Conservation (phyloP, 2,329 filamentous ascomycete genomes). For the Ophiostoma perfectum region DNA sequence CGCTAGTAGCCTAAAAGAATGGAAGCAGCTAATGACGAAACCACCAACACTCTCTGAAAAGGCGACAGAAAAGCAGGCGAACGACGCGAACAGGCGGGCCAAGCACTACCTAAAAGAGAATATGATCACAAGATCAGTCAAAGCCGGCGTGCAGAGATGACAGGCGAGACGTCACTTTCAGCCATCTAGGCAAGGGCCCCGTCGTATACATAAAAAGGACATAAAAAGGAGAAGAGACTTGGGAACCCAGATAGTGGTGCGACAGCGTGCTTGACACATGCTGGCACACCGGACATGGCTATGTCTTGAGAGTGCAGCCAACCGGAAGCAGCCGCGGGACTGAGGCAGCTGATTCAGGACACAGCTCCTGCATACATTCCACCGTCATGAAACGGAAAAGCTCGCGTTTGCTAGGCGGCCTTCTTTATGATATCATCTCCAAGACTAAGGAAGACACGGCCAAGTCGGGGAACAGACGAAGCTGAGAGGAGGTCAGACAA, state of each 20-base stretch:
- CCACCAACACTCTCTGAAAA: too few relatives aligned
- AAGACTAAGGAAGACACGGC: neutral
- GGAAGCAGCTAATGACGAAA: too few relatives aligned
- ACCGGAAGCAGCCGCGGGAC: constrained; percentile 14
- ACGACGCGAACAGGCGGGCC: neutral
- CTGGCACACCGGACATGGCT: neutral
- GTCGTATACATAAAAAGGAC: neutral
- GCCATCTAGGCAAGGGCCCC: neutral
- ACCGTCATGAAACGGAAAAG: neutral
- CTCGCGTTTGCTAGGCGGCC: neutral
- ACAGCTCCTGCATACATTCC: neutral
- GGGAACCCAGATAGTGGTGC: neutral
- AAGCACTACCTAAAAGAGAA: too few relatives aligned
- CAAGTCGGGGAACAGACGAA: neutral
- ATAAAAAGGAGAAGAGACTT: neutral
- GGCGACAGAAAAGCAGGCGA: neutral
- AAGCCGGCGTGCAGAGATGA: neutral
- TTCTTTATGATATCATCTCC: too few relatives aligned
- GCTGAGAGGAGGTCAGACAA: neutral
- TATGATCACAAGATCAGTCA: neutral
- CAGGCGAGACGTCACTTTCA: neutral
- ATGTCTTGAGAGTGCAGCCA: constrained; percentile 4
- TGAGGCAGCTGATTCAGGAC: neutral
- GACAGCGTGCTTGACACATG: neutral
- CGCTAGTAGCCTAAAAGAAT: too few relatives aligned